phyloP scores from a whole-genome alignment of 2,329 filamentous ascomycete genomes.

The Colletotrichum filicis region DNA sequence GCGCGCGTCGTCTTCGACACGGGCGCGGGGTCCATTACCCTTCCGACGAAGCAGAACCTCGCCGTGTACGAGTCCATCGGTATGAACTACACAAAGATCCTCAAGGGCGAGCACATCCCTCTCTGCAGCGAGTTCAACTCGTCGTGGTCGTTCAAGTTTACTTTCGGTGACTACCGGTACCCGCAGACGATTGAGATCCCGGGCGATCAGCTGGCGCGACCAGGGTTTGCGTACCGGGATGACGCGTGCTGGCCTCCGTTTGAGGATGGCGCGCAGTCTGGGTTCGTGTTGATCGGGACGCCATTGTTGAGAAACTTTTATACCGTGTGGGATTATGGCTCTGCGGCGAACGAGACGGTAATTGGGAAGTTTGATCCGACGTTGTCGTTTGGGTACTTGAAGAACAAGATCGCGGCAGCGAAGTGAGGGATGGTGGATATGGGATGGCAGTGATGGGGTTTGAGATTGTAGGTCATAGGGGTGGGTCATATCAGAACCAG shows the following conservation, averaged over 20 bases:
- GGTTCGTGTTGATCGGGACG: constrained; percentile 44
- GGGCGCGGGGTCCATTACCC: constrained; percentile 41
- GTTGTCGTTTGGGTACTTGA: constrained; percentile 40
- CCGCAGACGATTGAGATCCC: constrained; percentile 41
- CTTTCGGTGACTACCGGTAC: constrained; percentile 31
- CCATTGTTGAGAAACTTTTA: constrained; percentile 46
- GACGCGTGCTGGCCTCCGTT: constrained; percentile 51
- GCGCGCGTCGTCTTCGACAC: constrained; percentile 46
- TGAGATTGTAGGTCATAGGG: too few relatives aligned
- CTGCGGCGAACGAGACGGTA: constrained; percentile 13
- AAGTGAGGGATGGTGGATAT: too few relatives aligned
- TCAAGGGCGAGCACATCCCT: constrained; percentile 41
- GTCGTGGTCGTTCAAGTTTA: constrained; percentile 47
- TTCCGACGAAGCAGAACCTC: constrained; percentile 40
- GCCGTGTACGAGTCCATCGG: constrained; percentile 47
- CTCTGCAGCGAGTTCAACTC: constrained; percentile 49
- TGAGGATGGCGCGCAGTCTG: constrained; percentile 35
- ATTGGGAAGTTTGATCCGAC: constrained; percentile 23
- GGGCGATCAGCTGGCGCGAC: constrained; percentile 44
- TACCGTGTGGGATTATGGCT: constrained; percentile 46
- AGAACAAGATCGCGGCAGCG: constrained; percentile 11
- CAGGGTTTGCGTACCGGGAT: constrained; percentile 46
- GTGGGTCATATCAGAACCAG: background rate
- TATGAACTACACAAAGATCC: constrained; percentile 47
- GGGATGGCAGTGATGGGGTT: background rate